Conservation (phyloP, 2,329 filamentous ascomycete genomes). For the Macrophomina tecta region DNA sequence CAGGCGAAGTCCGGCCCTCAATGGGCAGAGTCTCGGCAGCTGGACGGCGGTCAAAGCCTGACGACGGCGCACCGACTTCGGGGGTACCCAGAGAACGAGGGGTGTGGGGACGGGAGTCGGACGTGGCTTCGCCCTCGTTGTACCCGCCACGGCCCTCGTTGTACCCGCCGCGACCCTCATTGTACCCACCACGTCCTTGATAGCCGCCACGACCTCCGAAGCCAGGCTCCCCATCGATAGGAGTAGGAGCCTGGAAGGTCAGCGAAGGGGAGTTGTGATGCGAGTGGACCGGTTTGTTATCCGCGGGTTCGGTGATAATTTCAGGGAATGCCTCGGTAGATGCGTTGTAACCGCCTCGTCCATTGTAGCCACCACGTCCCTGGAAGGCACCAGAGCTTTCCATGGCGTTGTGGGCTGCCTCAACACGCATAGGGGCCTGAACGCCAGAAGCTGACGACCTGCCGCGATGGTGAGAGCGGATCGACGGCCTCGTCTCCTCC, state of each 20-base stretch:
- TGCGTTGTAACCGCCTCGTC: constrained; percentile 40
- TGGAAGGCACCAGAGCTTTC: constrained; percentile 37
- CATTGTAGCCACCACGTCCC: constrained; percentile 44
- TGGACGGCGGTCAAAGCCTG: constrained; percentile 20
- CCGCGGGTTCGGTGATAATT: constrained; percentile 10
- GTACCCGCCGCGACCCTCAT: constrained; percentile 31
- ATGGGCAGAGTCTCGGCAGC: constrained; percentile 7
- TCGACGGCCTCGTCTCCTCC: constrained; percentile 15
- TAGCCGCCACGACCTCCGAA: constrained; percentile 35
- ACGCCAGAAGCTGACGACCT: constrained; percentile 23
- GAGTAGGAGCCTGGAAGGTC: constrained; percentile 24
- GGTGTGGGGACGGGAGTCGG: background rate
- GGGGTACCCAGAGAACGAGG: constrained; percentile 16
- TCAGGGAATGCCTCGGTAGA: constrained; percentile 33
- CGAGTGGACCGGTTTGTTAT: background rate
- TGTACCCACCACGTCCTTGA: constrained; percentile 41
- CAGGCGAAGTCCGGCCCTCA: constrained; percentile 21
- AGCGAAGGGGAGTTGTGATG: constrained; percentile 17
- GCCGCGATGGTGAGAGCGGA: constrained; percentile 23
- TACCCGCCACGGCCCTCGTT: constrained; percentile 31
- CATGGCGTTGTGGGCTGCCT: constrained; percentile 29
- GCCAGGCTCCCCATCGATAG: constrained; percentile 22
- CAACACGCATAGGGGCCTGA: constrained; percentile 18
- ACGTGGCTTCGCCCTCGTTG: constrained; percentile 30
- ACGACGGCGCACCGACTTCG: constrained; percentile 7